Conservation (phyloP, 345 rosid genomes). For the Barbarea vulgaris region DNA sequence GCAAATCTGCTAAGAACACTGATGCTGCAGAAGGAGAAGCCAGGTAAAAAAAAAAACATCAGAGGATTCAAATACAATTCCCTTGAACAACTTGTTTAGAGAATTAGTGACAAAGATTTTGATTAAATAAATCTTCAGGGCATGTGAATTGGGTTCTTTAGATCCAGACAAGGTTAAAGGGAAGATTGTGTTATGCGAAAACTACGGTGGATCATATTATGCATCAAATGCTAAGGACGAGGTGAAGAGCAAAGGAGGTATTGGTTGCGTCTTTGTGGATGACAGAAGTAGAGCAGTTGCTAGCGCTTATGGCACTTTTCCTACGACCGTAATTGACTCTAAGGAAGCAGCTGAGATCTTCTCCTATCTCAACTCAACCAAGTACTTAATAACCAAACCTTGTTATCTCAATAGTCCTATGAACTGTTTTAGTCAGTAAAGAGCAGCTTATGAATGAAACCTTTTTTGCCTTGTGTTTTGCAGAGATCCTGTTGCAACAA, state of each 20-base stretch:
- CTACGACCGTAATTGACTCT: slow-evolving; percentile 53
- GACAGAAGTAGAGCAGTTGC: slow-evolving; percentile 53
- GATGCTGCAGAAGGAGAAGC: slow-evolving; percentile 47
- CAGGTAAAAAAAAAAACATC: slow-evolving; percentile 45
- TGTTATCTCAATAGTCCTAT: not conserved
- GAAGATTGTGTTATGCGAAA: slow-evolving; percentile 68
- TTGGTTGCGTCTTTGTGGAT: slow-evolving; percentile 56
- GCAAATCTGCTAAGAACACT: slow-evolving; percentile 52
- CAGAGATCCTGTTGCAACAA: slow-evolving; percentile 74
- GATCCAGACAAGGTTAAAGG: slow-evolving; percentile 56
- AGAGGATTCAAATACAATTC: not conserved
- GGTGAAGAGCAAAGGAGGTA: slow-evolving; percentile 58
- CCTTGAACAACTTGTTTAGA: not conserved
- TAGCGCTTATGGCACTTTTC: slow-evolving; percentile 49
- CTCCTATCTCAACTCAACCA: slow-evolving; percentile 69
- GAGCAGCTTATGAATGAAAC: not conserved
- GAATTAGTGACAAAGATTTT: not conserved
- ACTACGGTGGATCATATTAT: slow-evolving; percentile 31
- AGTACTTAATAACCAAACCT: slow-evolving; percentile 41
- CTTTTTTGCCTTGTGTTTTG: not conserved
- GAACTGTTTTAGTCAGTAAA: not conserved
- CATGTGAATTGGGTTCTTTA: slow-evolving; percentile 52
- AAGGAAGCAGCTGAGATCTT: slow-evolving; percentile 54
- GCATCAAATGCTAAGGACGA: slow-evolving; percentile 37
- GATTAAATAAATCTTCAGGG: slow-evolving; percentile 41